Percentiles rank a stretch among this genome's conserved stretches.
phyloP scores from a whole-genome alignment of 1,284 basidiomycete species.

The Thelephora terrestris region DNA sequence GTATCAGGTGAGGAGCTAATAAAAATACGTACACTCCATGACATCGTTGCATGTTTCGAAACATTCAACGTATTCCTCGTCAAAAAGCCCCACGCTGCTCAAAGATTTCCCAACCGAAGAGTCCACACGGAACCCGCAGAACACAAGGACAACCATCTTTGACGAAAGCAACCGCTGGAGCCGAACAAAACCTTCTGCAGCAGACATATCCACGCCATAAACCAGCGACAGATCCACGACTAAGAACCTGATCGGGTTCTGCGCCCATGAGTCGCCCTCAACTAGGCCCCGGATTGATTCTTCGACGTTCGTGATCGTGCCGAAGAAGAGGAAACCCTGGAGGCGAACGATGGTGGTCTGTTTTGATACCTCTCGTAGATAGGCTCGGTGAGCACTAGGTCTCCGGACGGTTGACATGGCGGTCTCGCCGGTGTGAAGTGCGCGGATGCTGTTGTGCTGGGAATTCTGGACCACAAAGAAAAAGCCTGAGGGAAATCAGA shows the following conservation, averaged over 20 bases:
- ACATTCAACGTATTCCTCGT: conserved; percentile 69
- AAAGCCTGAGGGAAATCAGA: conserved; percentile 43
- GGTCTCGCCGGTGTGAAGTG: conserved; percentile 69
- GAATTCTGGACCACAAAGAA: conserved; percentile 97
- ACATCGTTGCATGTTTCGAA: conserved; percentile 85
- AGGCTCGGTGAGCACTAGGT: conserved; percentile 80
- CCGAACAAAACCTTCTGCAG: conserved; percentile 91
- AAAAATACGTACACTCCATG: conserved; percentile 69
- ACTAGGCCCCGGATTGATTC: conserved; percentile 69
- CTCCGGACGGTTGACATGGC: conserved; percentile 88
- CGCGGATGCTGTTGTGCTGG: conserved; percentile 72
- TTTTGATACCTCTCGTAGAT: conserved; percentile 83
- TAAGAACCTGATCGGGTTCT: conserved; percentile 82
- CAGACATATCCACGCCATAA: conserved; percentile 87
- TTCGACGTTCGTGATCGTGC: conserved; percentile 86
- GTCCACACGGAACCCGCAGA: conserved; percentile 72
- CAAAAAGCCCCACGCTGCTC: conserved; percentile 67
- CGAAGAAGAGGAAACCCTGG: conserved; percentile 96
- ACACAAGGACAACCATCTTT: conserved; percentile 75
- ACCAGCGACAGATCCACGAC: conserved; percentile 82
- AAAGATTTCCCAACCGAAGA: conserved; percentile 64
- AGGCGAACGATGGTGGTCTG: conserved; percentile 88
- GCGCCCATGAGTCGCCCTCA: conserved; percentile 65
- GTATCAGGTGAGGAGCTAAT: not conserved
- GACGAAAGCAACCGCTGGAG: conserved; percentile 76